Base-by-base conservation (phyloP, 192 early-diverging fungal genomes). In the Coemansia sp. region DNA sequence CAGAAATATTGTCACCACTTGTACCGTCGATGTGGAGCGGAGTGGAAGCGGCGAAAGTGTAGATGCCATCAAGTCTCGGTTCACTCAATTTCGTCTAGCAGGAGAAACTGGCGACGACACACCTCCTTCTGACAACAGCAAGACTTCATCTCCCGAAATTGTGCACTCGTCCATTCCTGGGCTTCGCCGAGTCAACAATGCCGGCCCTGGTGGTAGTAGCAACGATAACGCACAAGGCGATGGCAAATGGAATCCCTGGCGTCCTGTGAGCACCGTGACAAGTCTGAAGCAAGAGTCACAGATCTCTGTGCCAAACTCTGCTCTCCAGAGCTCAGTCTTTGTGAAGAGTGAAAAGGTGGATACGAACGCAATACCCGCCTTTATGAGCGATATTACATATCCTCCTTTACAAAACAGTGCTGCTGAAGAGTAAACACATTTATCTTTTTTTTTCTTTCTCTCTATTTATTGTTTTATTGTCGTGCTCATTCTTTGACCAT, bases 181-280 rank as follows among this genome's bases (percentile, higher is more conserved):
- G 2, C 69, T 80, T 10, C 72, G 72, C 32, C 58, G 61, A n/a
- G 69, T 60, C 14, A 40, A 1, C 25, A 55, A 49, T 11, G 12
- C 67, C 22, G 56, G 36, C 16, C 32, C 28, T 20, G 51, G 30
- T 12, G 31, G 14, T 11, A 14, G 31, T 1, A 51, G 30, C 11
- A 34, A 29, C 17, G n/a, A 8, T 30, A 61, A 29, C 31, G 7
- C 30, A 6, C 51, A 54, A 14, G 48, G 32, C 20, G 64, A 57
- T 30, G 60, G 40, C 62, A 74, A 75, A 40, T 80, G 77, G 77
- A 58, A 80, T 56, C 77, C 77, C 28, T 80, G 77, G 77, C 77
- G 69, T 45, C 51, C 77, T 10, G 77, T 80, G 20, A 80, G 63
- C 33, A 52, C 77, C 11, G 62, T 73, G 20, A 64, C 30, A 7